Evolutionary conservation across 1,284 basidiomycete genomes (phyloP).

Genomic region (Pseudozyma tsukubaensis): DNA sequence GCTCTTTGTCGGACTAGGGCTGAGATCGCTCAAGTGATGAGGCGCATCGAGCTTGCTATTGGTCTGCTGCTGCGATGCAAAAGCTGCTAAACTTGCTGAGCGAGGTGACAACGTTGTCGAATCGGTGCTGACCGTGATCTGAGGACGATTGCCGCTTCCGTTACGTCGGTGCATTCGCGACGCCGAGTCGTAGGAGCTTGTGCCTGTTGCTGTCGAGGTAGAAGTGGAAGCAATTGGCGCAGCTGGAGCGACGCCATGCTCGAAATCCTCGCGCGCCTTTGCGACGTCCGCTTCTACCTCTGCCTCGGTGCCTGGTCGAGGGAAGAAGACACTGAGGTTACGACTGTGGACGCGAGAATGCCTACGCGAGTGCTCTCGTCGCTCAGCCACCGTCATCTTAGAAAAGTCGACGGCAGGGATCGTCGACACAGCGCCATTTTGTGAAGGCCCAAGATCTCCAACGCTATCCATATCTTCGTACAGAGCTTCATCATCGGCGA

Average conservation of each 20-base stretch:
- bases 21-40: slow-evolving; percentile 19
- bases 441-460: slow-evolving; percentile 26
- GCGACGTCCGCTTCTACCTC: slow-evolving; percentile 53
- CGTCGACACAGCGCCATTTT: background rate
- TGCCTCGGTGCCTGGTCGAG: slow-evolving; percentile 63
- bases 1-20: slow-evolving; percentile 50
- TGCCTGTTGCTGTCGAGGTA: slow-evolving; percentile 5
- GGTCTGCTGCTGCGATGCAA: slow-evolving; percentile 19
- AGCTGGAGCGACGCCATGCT: slow-evolving; percentile 3
- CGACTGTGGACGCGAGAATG: slow-evolving; percentile 62
- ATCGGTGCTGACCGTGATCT: slow-evolving; percentile 54
- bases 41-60: slow-evolving; percentile 23
- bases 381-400: slow-evolving; percentile 57
- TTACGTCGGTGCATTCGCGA: slow-evolving; percentile 33
- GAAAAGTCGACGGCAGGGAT: slow-evolving; percentile 23
- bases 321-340: slow-evolving; percentile 67
- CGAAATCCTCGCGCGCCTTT: slow-evolving; percentile 36
- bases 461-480: slow-evolving; percentile 48
- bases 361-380: slow-evolving; percentile 62
- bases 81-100: slow-evolving; percentile 39
- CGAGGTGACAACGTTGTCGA: slow-evolving; percentile 40
- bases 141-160: slow-evolving; percentile 44
- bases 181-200: background rate
- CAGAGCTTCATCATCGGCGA: slow-evolving; percentile 33
- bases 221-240: slow-evolving; percentile 2